Conservation (phyloP, 75 land plant species). For the Sequoia sempervirens region DNA sequence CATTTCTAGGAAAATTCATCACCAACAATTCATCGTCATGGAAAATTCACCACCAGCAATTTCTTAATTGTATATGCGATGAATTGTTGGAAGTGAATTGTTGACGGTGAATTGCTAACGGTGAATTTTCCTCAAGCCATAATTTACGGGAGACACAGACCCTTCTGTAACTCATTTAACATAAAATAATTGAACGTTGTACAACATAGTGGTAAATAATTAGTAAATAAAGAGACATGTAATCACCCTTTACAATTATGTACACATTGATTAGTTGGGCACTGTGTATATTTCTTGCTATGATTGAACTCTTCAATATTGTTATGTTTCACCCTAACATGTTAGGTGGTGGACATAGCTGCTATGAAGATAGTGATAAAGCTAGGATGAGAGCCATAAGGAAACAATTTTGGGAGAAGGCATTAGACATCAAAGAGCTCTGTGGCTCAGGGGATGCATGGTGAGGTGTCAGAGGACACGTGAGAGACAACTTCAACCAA, state of each 20-base stretch:
- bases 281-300: no score
- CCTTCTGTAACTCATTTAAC: background rate
- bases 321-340: no score
- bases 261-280: background rate
- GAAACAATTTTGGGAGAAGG: slow-evolving; percentile 67
- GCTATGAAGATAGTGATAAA: slow-evolving; percentile 60
- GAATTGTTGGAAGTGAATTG: no score
- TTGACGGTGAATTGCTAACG: no score
- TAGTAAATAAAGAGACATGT: background rate
- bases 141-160: background rate
- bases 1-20: no score
- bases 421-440: slow-evolving; percentile 55
- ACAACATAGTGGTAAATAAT: background rate
- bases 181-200: background rate
- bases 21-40: no score
- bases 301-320: background rate
- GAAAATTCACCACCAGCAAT: no score
- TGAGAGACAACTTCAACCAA: slow-evolving; percentile 62
- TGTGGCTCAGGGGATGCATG: slow-evolving; percentile 69
- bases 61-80: no score
- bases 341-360: slow-evolving; percentile 84
- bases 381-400: slow-evolving; percentile 53
- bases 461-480: slow-evolving; percentile 82
- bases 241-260: background rate
- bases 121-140: no score